Base-by-base conservation (phyloP, 257 asterid genomes). In the Nicotiana knightiana region DNA sequence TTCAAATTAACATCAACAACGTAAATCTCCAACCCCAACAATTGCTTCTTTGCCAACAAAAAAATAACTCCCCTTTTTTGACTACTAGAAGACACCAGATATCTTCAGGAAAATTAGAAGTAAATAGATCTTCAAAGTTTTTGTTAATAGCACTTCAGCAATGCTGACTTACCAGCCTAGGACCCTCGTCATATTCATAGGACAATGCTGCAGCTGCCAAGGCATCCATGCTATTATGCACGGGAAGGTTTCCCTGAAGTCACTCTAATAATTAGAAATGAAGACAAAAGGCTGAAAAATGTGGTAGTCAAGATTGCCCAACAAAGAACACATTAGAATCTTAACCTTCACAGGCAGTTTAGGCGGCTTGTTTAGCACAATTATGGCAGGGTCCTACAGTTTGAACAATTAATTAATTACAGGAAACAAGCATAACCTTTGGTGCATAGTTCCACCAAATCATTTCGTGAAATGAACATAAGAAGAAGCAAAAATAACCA, bases 211-310 rank as follows among this genome's bases (percentile, higher is more conserved):
- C 97, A 79, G 98, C 97, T 79, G 98, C 98, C 93, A 96, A 92
- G 77, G 97, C 97, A 83, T 96, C 99, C 97, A 96, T 92, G 93
- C 98, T 92, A 89, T 96, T 96, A 85, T 94, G 97, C 93, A 96
- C 90, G 5, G 97, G 84, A 82, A 93, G 84, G 73, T 83, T 85
- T 54, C 99, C 97, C 99, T 96, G 78, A 82, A 51, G 37, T 77
- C 81, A 63, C 65, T 71, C 39, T 6, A 54, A 73, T 18, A 24
- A 66, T 77, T 63, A 66, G 81, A 68, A 17, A 46, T 58, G 64
- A 67, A 24, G 39, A 48, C 4, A 51, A 75, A 26, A 26, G 79
- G 79, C 2, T 13, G 63, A 75, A 75, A 33, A 75, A 26, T 75
- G 63, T 8, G 9, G 63, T 16, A 15, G 46, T 75, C 63, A 26